These are phyloP conservation scores for Euphorbia tirucalli DNA, from an alignment of 345 rosid genomes.

Conservation along the genomic window DNA sequence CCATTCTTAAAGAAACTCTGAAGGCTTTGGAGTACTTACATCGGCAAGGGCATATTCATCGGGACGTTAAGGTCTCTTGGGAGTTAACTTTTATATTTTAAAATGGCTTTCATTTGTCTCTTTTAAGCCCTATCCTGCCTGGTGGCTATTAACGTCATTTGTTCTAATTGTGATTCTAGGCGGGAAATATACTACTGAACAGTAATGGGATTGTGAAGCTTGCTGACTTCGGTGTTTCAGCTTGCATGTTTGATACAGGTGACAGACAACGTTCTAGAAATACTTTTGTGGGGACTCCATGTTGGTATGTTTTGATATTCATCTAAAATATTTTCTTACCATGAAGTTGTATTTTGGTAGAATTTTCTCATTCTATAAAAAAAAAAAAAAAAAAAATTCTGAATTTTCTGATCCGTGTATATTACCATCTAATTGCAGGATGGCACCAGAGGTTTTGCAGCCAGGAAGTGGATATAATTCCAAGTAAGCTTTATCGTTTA, in stretches of 20 bases:
- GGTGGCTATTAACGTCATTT: constrained; percentile 2
- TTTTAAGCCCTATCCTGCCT: neutral
- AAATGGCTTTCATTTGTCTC: neutral
- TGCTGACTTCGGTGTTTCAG: constrained; percentile 98
- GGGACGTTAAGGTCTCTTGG: constrained; percentile 89
- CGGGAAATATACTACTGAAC: constrained; percentile 94
- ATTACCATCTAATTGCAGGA: constrained; percentile 55
- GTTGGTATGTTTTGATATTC: constrained; percentile 56
- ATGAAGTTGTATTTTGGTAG: neutral
- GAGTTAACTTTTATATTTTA: constrained; percentile 10
- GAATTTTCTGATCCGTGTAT: neutral
- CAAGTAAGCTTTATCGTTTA: constrained; percentile 55
- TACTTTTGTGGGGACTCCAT: constrained; percentile 98
- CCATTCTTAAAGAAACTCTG: constrained; percentile 90
- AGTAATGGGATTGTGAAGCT: constrained; percentile 79
- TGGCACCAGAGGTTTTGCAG: constrained; percentile 99
- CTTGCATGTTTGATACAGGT: constrained; percentile 96
- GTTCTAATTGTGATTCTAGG: constrained; percentile 45
- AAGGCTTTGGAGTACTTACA: constrained; percentile 96
- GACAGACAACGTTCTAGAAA: constrained; percentile 94
- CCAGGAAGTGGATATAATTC: constrained; percentile 97
- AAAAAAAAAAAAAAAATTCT: neutral
- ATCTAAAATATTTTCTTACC: neutral
- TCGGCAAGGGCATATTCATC: constrained; percentile 93
- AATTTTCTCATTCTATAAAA: neutral